Percentiles rank a stretch among this genome's conserved stretches.
Evolutionary conservation across 257 asterid genomes (phyloP).

Genomic region (Ocimum tenuiflorum): DNA sequence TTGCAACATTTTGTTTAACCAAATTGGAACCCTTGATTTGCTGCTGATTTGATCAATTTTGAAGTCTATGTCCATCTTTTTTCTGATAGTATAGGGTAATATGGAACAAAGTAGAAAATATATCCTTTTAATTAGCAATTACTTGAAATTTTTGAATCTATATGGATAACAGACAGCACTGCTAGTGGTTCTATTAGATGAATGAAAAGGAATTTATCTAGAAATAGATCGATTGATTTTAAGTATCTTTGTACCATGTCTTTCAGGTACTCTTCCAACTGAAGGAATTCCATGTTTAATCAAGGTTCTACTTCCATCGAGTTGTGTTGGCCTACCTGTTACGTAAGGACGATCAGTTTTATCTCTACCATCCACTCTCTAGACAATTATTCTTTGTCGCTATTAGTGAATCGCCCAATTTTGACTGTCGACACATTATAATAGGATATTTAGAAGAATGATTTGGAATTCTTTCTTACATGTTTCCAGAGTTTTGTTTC

Average conservation of each 20-base stretch:
- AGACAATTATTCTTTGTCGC: background rate
- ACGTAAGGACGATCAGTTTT: slow-evolving; percentile 45
- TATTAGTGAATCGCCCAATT: background rate
- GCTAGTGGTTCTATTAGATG: background rate
- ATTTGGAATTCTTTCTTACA: background rate
- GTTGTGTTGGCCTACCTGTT: slow-evolving; percentile 77
- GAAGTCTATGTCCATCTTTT: background rate
- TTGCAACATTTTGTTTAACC: background rate
- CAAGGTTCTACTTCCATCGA: slow-evolving; percentile 77
- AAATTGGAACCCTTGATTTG: background rate
- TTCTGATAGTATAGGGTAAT: background rate
- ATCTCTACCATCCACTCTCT: background rate
- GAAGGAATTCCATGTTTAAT: slow-evolving; percentile 97
- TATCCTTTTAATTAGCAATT: background rate
- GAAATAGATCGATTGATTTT: background rate
- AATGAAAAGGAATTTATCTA: background rate
- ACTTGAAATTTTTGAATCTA: background rate
- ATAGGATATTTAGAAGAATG: background rate
- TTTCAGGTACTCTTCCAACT: slow-evolving; percentile 88
- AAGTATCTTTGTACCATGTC: slow-evolving; percentile 11
- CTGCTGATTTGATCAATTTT: slow-evolving; percentile 1
- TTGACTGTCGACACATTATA: background rate
- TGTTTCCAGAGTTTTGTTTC: background rate
- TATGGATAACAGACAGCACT: background rate
- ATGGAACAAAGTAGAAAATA: background rate